Conservation (phyloP, 352 stramenopile genomes). For the Globisporangium nunn region DNA sequence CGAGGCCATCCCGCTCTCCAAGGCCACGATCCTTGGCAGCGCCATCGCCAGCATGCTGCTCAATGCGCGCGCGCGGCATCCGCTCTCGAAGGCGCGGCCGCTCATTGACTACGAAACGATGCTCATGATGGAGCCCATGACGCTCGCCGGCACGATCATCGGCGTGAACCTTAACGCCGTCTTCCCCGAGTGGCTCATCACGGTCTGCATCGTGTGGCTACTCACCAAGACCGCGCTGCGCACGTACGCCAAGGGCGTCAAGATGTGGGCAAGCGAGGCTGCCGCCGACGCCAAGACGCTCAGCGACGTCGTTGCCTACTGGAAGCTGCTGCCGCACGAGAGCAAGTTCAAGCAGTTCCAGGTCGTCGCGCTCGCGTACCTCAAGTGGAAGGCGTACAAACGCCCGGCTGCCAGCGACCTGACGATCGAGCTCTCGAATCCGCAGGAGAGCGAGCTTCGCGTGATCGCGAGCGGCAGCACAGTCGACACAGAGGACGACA, state of each 20-base stretch:
- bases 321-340: conserved; percentile 54
- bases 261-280: conserved; percentile 62
- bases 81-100: conserved; percentile 44
- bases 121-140: conserved; percentile 84
- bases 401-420: conserved; percentile 12
- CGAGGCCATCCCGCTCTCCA: conserved; percentile 77
- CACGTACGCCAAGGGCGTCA: conserved; percentile 60
- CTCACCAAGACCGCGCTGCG: conserved; percentile 61
- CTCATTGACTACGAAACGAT: conserved; percentile 84
- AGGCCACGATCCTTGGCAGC: conserved; percentile 78
- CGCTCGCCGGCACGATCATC: conserved; percentile 78
- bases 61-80: conserved; percentile 57
- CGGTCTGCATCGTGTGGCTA: conserved; percentile 66
- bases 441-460: conserved; percentile 26
- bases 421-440: conserved; percentile 33
- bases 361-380: conserved; percentile 48
- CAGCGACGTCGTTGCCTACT: conserved; percentile 51
- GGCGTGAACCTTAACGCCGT: conserved; percentile 80
- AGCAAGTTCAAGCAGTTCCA: conserved; percentile 71
- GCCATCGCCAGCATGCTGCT: conserved; percentile 73
- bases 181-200: conserved; percentile 82
- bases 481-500: conserved; percentile 17
- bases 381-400: conserved; percentile 74
- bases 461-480: conserved; percentile 15
- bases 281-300: conserved; percentile 39